Percentiles rank a stretch among this genome's conserved stretches.
phyloP scores from a whole-genome alignment of 1,284 basidiomycete species.

The Golubevia sp. region DNA sequence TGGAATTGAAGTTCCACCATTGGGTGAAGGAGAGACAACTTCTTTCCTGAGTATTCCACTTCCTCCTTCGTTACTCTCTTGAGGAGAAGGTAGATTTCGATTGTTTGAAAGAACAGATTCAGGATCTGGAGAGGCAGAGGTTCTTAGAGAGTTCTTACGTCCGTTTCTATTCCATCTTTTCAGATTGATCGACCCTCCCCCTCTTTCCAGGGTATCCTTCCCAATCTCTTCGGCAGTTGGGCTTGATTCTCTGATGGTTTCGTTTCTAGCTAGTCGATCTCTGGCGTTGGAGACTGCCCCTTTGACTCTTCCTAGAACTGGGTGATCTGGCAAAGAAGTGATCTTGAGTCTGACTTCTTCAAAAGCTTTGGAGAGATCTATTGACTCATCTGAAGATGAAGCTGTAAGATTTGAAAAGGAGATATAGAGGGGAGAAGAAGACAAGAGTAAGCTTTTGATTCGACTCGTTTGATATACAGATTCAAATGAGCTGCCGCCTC shows the following conservation, averaged over 20 bases:
- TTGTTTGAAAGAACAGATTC: no score
- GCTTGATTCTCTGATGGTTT: no score
- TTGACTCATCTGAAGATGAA: background rate
- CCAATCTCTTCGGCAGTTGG: slow-evolving; percentile 11
- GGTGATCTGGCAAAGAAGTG: slow-evolving; percentile 19
- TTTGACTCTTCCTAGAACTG: slow-evolving; percentile 20
- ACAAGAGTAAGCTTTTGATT: background rate
- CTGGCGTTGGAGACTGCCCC: slow-evolving; percentile 1
- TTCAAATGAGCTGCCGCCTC: slow-evolving; percentile 1
- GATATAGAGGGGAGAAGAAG: background rate
- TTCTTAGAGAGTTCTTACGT: slow-evolving; percentile 5
- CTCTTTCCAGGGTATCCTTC: slow-evolving; percentile 7
- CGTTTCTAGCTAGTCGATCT: slow-evolving; percentile 8
- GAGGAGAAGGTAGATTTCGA: no score
- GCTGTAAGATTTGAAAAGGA: background rate
- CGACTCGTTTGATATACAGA: background rate
- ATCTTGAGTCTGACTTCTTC: slow-evolving; percentile 41
- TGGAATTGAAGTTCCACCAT: no score
- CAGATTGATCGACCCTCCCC: slow-evolving; percentile 14
- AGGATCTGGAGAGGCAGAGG: no score
- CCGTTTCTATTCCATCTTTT: slow-evolving; percentile 26
- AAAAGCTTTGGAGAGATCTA: background rate
- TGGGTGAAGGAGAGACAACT: no score
- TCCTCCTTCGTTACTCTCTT: no score
- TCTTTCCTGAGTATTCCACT: no score